phyloP scores from a whole-genome alignment of 2,329 filamentous ascomycete species.

The Aspergillus candidus region DNA sequence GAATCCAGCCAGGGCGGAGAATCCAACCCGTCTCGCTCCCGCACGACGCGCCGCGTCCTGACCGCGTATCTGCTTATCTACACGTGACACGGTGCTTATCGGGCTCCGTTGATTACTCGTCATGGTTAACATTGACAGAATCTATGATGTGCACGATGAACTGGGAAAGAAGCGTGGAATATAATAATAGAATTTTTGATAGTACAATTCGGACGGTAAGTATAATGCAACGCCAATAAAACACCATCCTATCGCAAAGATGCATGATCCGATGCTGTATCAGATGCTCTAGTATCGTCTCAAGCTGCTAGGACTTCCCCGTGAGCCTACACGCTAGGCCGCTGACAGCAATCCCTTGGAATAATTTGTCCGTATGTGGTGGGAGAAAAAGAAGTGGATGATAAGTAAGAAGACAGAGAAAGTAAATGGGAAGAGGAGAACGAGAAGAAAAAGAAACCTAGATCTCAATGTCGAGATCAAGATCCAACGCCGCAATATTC shows the following conservation, averaged over 20 bases:
- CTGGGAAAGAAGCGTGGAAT: neutral
- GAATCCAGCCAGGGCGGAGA: constrained; percentile 11
- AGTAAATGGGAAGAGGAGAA: neutral
- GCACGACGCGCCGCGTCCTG: constrained; percentile 2
- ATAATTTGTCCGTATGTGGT: neutral
- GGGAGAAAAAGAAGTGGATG: neutral
- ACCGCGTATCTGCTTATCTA: neutral
- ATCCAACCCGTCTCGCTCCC: constrained; percentile 1
- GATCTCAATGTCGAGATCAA: constrained; percentile 89
- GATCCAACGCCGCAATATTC: constrained; percentile 78
- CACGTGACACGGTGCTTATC: neutral
- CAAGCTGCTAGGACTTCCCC: too few species aligned
- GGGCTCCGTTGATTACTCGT: neutral
- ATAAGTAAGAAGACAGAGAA: neutral
- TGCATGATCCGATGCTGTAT: constrained; percentile 9
- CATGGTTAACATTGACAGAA: neutral
- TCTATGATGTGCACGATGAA: neutral
- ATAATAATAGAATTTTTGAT: constrained; percentile 4
- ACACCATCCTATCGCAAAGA: constrained; percentile 10
- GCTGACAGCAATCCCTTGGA: too few species aligned
- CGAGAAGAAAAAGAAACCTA: constrained; percentile 30
- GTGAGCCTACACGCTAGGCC: too few species aligned
- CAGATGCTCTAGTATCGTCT: constrained; percentile 4
- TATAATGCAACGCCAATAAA: constrained; percentile 11
- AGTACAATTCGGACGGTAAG: constrained; percentile 9